Base-by-base conservation (phyloP, 768 basidiomycete genomes). In the Tricholomella constricta region DNA sequence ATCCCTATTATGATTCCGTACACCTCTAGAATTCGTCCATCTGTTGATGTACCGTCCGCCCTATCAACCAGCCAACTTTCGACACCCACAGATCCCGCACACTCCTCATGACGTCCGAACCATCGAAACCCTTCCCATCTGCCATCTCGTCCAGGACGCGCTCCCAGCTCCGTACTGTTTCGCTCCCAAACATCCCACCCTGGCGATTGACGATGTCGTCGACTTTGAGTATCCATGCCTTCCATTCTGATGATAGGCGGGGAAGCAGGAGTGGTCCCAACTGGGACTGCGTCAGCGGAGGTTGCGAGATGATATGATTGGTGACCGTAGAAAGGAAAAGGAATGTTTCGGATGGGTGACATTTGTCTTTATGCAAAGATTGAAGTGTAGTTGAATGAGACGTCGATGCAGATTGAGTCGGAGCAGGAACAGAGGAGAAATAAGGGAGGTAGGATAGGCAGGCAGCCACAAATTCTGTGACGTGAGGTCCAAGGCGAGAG, bases 371-470 rank as follows among this genome's bases (percentile, higher is more conserved):
- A 56, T 83, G 83, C 48, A 82, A 71, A 36, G 76, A 69, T 59
- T 80, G 80, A 26, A 80, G 62, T 19, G 69, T 66, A 7, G 75
- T 65, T n/a, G 78, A 68, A 51, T 78, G 75, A 20, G 75, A 72
- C 47, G 47, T 57, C 45, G 69, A 62, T 46, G 52, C 42, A 32
- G 54, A 58, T 55, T 51, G 60, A 48, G 62, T 63, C 58, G 61
- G 59, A 51, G 46, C 60, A 37, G 77, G 64, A 47, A 80, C 67
- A 59, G 81, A 85, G 19, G 90, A 88, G 65, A 94, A 94, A 65
- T 94, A 93, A 2, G 89, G 89, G 42, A 93, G 81, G 65, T 93
- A 94, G 6, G 91, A 87, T 66, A 85, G 78, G 67, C 82, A 89
- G 26, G 86, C 81, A 2, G 91, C 80, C 26, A 86, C 84, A 59